A percentile compares a stretch with the other conserved stretches of the same genome.
These are phyloP conservation scores for Cordyceps sp. DNA, from an alignment of 2,329 filamentous ascomycete species.

Conservation along the genomic window DNA sequence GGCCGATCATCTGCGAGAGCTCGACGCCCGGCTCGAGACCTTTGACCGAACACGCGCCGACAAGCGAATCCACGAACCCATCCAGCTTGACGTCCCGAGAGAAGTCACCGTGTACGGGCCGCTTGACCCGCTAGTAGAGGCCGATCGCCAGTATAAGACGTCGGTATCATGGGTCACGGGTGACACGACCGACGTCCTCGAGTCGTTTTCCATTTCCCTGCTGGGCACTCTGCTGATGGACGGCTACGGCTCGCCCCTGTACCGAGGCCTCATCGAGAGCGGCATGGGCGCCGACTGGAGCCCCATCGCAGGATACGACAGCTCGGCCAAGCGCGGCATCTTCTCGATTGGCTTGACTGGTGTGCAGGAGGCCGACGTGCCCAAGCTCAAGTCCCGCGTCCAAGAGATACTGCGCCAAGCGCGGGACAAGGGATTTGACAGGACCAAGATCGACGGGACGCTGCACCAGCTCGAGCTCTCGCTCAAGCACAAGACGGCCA, in stretches of 20 bases:
- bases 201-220: conserved; percentile 75
- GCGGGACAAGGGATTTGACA: conserved; percentile 64
- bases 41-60: conserved; percentile 60
- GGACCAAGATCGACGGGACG: conserved; percentile 81
- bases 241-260: conserved; percentile 88
- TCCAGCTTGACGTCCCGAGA: conserved; percentile 53
- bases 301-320: conserved; percentile 84
- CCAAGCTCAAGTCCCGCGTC: conserved; percentile 59
- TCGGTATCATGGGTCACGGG: conserved; percentile 87
- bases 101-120: conserved; percentile 63
- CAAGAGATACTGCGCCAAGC: conserved; percentile 55
- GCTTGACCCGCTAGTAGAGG: conserved; percentile 69
- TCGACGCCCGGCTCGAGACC: conserved; percentile 54
- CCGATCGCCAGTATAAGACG: conserved; percentile 81
- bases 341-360: conserved; percentile 86
- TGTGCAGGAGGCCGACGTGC: conserved; percentile 65
- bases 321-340: conserved; percentile 57
- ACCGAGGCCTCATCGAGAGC: conserved; percentile 73
- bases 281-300: conserved; percentile 88
- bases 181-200: conserved; percentile 64
- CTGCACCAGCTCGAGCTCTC: conserved; percentile 88
- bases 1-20: conserved; percentile 60
- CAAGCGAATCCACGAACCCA: conserved; percentile 57
- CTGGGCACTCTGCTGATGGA: conserved; percentile 76
- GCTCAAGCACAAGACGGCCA: conserved; percentile 90